A percentile compares a stretch with the other conserved stretches of the same genome.
Evolutionary conservation across 768 basidiomycete species (phyloP).

Genomic region (Vararia minispora): DNA sequence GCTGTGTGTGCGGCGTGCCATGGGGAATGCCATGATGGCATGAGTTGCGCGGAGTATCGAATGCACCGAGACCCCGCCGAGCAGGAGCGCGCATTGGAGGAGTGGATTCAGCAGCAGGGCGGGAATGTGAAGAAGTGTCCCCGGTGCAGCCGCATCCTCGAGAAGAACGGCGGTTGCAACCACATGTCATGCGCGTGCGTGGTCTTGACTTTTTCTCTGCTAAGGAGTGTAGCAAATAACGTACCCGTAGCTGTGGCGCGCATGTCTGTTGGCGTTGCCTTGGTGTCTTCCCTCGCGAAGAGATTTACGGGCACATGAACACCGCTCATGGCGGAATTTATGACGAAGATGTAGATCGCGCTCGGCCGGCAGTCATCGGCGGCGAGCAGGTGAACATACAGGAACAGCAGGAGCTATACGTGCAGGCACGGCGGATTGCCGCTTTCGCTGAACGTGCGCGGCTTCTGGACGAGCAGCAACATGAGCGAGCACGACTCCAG

Average conservation of each 20-base stretch:
- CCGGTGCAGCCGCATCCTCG: conserved; percentile 30
- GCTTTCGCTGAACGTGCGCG: too few relatives aligned
- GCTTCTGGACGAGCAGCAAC: too few relatives aligned
- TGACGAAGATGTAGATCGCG: too few relatives aligned
- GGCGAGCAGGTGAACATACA: too few relatives aligned
- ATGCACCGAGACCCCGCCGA: conserved; percentile 25
- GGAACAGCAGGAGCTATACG: too few relatives aligned
- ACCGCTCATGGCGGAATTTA: conserved; percentile 22
- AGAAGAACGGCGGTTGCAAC: conserved; percentile 45
- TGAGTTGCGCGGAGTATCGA: conserved; percentile 33
- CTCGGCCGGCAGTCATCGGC: too few relatives aligned
- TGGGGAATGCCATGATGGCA: conserved; percentile 37
- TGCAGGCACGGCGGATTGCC: too few relatives aligned
- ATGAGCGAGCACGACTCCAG: too few relatives aligned
- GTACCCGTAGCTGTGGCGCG: conserved; percentile 17
- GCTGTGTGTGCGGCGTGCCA: conserved; percentile 38
- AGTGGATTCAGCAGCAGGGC: conserved; percentile 22
- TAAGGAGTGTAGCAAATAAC: too few relatives aligned
- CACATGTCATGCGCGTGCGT: conserved; percentile 39
- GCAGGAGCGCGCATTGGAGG: conserved; percentile 30
- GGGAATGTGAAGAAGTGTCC: conserved; percentile 35
- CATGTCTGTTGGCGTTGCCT: conserved; percentile 50
- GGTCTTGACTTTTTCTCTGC: too few relatives aligned
- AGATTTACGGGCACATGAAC: conserved; percentile 30
- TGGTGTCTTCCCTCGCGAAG: conserved; percentile 22